Conservation (phyloP, 169 alveolate species). For the Besnoitia besnoiti region DNA sequence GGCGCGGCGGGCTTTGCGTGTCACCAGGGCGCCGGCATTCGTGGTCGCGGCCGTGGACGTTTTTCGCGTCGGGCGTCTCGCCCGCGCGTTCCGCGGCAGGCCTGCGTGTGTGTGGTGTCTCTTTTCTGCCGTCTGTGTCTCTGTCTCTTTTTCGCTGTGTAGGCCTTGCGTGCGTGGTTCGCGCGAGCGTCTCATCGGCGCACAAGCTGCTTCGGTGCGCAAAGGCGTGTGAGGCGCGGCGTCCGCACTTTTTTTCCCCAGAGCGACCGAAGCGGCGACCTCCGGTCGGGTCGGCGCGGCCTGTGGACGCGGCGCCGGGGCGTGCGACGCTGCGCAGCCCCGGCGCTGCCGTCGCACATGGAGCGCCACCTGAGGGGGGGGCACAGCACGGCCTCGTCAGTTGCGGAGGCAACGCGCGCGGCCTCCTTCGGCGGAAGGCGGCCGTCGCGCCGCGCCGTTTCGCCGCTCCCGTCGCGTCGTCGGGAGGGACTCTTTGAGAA, state of each 20-base stretch:
- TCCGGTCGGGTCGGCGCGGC: not conserved
- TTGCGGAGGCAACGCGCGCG: not conserved
- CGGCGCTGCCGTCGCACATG: not conserved
- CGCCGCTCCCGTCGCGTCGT: not conserved
- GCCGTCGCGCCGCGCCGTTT: not conserved
- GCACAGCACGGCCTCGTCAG: not conserved
- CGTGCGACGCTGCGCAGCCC: no score
- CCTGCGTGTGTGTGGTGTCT: no score
- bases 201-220: not conserved
- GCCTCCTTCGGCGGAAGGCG: not conserved
- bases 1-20: no score
- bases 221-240: not conserved
- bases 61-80: no score
- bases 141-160: not conserved
- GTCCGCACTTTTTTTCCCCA: not conserved
- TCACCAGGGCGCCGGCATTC: no score
- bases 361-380: not conserved
- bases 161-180: not conserved
- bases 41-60: no score
- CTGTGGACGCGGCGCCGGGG: not conserved
- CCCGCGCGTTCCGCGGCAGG: no score
- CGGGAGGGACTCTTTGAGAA: not conserved
- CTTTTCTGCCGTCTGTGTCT: not conserved
- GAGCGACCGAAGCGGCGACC: not conserved
- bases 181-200: not conserved